Evolutionary conservation across 805 yeast species (phyloP), one percentile per base, ranked within the genome.

Genomic region (Starmerella cellae): DNA sequence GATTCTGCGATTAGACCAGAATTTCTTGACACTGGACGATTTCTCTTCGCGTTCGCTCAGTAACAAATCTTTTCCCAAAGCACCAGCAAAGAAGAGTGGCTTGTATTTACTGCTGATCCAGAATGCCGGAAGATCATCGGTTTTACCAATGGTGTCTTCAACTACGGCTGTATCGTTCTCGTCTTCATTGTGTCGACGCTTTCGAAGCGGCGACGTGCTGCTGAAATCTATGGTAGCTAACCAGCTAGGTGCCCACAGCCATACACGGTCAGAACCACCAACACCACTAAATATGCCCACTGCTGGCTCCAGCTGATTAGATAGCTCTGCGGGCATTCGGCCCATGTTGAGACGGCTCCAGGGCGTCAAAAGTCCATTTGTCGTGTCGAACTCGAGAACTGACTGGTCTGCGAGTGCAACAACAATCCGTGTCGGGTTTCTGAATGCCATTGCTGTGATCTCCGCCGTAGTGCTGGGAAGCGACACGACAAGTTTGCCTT

Each of bases 191-290:
- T 47, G 52, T 1, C 44, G 40, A 5, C 59, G 61, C 23, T 60
- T 44, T 5, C 50, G 59, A 35, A 69, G 60, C 13, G 82, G 79
- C 39, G 77, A 59, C 54, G 79, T 73, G 41, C 67, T 57, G 8
- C 69, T 59, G 49, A 82, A 61, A 59, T 88, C 88, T 38, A 88
- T 70, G 58, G 72, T 81, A 3, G 79, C 72, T 14, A 87, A 51
- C 94, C 95, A 88, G 39, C 73, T 73, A 18, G 81, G 69, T 1
- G 95, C 94, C 73, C 82, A 85, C n/a, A 84, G 61, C 95, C 95
- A 88, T 14, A 80, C 63, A 43, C 73, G 67, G 27, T 63, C 54
- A 1, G 61, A 50, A 27, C 62, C 60, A 3, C 58, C 55, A 9
- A 58, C 59, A 40, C 74, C 75, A 14, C 59, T 55, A 55, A 81